A percentile compares a stretch with the other conserved stretches of the same genome.
Conservation (phyloP, 495 filamentous ascomycete species). For the Penicillium maclennaniae region DNA sequence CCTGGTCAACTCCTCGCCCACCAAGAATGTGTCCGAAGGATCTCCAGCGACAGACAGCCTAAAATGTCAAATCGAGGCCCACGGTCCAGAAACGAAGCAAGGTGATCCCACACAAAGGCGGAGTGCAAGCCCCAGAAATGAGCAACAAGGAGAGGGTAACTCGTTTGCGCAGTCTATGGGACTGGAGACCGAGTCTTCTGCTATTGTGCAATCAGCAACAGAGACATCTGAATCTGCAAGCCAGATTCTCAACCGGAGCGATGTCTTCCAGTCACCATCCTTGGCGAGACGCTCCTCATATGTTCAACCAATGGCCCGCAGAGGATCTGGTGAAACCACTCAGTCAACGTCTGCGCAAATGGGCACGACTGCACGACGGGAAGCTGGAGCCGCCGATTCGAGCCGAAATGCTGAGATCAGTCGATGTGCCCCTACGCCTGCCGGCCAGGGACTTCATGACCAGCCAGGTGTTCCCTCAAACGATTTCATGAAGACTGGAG, state of each 20-base stretch:
- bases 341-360: conserved; percentile 25
- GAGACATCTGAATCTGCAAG: conserved; percentile 78
- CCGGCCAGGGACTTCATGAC: conserved; percentile 14
- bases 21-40: conserved; percentile 27
- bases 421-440: conserved; percentile 15
- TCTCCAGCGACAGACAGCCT: not conserved
- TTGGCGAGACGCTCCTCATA: conserved; percentile 32
- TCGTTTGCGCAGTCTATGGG: conserved; percentile 73
- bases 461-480: conserved; percentile 12
- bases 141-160: conserved; percentile 65
- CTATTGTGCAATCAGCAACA: conserved; percentile 66
- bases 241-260: conserved; percentile 80
- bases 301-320: conserved; percentile 22
- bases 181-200: conserved; percentile 63
- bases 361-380: conserved; percentile 1
- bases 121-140: conserved; percentile 56
- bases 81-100: conserved; percentile 9
- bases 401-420: conserved; percentile 12
- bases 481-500: conserved; percentile 67
- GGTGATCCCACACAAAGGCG: conserved; percentile 31
- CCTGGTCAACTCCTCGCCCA: conserved; percentile 63
- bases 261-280: conserved; percentile 79
- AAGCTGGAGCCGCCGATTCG: not conserved
- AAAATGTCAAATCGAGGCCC: conserved; percentile 10
- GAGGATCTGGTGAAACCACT: conserved; percentile 43